Evolutionary conservation across 148 eudicot species (phyloP).

Genomic region (Agrostemma githago): DNA sequence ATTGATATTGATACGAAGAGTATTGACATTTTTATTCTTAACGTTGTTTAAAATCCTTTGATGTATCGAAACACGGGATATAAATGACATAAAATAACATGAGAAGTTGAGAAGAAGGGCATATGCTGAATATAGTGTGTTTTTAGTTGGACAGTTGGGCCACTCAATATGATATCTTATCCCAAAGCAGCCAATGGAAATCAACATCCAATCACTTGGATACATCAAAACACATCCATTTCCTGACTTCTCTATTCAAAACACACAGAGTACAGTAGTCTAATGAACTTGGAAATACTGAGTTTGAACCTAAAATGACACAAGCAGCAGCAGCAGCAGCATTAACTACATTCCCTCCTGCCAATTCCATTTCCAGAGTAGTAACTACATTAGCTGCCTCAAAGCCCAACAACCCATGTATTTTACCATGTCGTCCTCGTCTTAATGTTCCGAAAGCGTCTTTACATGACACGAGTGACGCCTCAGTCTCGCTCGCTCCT

Average conservation of each 20-base stretch:
- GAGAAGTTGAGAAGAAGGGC: background rate
- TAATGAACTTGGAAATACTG: background rate
- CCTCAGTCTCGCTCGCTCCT: background rate
- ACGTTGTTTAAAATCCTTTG: too few species aligned
- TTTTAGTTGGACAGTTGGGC: constrained; percentile 23
- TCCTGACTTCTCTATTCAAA: background rate
- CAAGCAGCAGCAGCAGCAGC: background rate
- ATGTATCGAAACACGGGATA: too few species aligned
- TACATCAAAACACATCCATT: constrained; percentile 18
- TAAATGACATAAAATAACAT: background rate
- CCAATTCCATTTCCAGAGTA: constrained; percentile 6
- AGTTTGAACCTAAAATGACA: background rate
- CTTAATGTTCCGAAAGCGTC: constrained; percentile 7
- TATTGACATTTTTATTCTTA: too few species aligned
- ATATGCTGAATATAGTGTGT: background rate
- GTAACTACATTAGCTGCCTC: constrained; percentile 4
- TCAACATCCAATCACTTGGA: background rate
- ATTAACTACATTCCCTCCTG: constrained; percentile 7
- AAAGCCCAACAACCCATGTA: background rate
- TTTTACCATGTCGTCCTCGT: background rate
- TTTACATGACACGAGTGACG: constrained; percentile 13
- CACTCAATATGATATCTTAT: constrained; percentile 29
- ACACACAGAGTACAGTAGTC: background rate
- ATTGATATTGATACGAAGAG: too few species aligned
- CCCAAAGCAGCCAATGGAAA: constrained; percentile 22